A percentile compares a stretch with the other conserved stretches of the same genome.
Evolutionary conservation across 306 rosid genomes (phyloP).

Genomic region (Gleditsia sinensis): DNA sequence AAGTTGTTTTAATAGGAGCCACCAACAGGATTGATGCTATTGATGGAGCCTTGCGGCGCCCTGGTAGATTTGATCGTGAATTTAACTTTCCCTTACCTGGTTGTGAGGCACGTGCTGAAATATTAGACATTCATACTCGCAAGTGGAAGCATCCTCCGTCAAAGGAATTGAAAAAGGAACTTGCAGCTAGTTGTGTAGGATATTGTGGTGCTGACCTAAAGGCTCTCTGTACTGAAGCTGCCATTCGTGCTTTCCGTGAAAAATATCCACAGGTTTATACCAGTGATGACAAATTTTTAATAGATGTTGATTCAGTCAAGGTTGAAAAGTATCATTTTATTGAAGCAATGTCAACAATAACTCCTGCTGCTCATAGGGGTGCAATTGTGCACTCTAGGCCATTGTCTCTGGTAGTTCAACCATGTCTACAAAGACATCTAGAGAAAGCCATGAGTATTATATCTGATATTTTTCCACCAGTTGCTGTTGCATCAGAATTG

Average conservation of each 20-base stretch:
- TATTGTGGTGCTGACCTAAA: constrained; percentile 98
- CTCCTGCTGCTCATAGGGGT: constrained; percentile 99
- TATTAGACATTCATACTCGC: constrained; percentile 91
- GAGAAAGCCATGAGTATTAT: constrained; percentile 64
- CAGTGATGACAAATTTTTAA: constrained; percentile 92
- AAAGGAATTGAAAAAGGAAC: constrained; percentile 72
- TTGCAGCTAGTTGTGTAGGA: constrained; percentile 98
- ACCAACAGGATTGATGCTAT: constrained; percentile 98
- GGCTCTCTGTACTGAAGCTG: constrained; percentile 99
- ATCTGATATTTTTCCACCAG: constrained; percentile 76
- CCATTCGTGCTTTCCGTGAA: constrained; percentile 93
- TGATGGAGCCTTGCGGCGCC: constrained; percentile 98
- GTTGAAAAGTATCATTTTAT: constrained; percentile 89
- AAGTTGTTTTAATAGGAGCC: constrained; percentile 97
- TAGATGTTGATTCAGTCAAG: constrained; percentile 88
- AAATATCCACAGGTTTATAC: constrained; percentile 96
- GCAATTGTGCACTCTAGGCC: constrained; percentile 95
- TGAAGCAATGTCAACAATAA: constrained; percentile 96
- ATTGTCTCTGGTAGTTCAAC: constrained; percentile 83
- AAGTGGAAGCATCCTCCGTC: constrained; percentile 96
- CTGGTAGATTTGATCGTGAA: constrained; percentile 98
- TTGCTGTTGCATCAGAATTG: constrained; percentile 66
- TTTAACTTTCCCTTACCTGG: constrained; percentile 95
- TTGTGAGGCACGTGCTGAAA: constrained; percentile 94
- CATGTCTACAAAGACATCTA: constrained; percentile 81